These are phyloP conservation scores for Zalerion maritima DNA, from an alignment of 495 filamentous ascomycete genomes.

Conservation along the genomic window DNA sequence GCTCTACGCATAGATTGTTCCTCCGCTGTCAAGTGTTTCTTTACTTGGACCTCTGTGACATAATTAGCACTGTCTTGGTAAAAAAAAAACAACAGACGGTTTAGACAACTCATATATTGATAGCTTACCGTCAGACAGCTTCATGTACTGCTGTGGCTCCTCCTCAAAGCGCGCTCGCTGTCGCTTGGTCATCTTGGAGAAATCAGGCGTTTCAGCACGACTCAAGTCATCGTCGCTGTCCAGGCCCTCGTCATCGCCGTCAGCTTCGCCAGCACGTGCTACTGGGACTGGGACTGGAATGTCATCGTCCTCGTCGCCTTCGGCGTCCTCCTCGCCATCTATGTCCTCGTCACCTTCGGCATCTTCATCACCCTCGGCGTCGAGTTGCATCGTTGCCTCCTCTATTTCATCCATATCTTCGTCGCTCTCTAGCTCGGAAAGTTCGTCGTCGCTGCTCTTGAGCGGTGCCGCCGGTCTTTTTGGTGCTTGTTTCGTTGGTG, in stretches of 20 bases:
- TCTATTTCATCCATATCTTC: conserved; percentile 23
- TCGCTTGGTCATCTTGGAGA: conserved; percentile 75
- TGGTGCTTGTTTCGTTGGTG: conserved; percentile 10
- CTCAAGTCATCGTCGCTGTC: conserved; percentile 52
- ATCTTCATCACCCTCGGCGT: conserved; percentile 34
- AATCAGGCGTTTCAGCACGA: conserved; percentile 55
- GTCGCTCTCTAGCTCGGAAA: conserved; percentile 33
- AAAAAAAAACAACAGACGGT: not conserved
- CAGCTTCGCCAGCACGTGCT: conserved; percentile 37
- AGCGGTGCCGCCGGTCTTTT: conserved; percentile 12
- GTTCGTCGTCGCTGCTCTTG: conserved; percentile 24
- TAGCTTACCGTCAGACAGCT: conserved; percentile 56
- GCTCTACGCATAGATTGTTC: conserved; percentile 89
- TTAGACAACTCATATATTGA: not conserved
- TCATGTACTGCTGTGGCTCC: conserved; percentile 40
- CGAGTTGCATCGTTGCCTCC: conserved; percentile 19
- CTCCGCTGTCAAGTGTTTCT: conserved; percentile 84
- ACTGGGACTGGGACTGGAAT: conserved; percentile 39
- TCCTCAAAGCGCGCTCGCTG: conserved; percentile 65
- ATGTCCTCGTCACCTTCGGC: conserved; percentile 30
- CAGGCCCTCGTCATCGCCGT: conserved; percentile 49
- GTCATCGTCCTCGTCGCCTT: conserved; percentile 50
- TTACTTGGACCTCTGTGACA: conserved; percentile 68
- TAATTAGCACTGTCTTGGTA: conserved; percentile 5
- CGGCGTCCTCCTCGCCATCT: conserved; percentile 37